Base-by-base conservation (phyloP, 2,329 filamentous ascomycete species). In the Beauveria medogensis region DNA sequence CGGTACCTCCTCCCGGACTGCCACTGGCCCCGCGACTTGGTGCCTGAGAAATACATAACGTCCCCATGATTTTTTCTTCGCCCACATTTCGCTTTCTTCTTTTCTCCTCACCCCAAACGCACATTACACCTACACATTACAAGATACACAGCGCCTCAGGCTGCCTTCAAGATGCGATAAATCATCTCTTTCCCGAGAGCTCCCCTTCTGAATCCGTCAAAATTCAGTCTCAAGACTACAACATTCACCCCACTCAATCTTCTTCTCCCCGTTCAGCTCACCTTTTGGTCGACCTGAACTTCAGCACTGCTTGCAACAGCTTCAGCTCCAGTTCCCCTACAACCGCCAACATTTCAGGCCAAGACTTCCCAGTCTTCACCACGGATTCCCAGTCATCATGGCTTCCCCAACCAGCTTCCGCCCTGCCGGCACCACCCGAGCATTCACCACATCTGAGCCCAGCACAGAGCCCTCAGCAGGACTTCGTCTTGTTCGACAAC, bases 381-480 rank as follows among this genome's bases (percentile, higher is more conserved):
- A 92, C 89, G 89, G 88, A 89, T 90, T 83, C 85, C 75, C 81
- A 81, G 78, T 84, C 85, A 91, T 70, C 82, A 92, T 92, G 89
- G 89, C 88, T 82, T 86, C 83, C 87, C 82, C 86, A 85, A 79
- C 84, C 78, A 79, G 78, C 80, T 71, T 70, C 79, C 74, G 82
- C 78, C 81, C 81, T 79, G 82, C 83, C 83, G 84, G 84, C 82
- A 78, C 69, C 76, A 77, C 74, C 82, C 78, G 80, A 80, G 78
- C 82, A 79, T 67, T 76, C 83, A 74, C 77, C 78, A 76, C 73
- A 78, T 74, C 77, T 77, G 74, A 79, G 77, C 73, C 77, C 79
- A 68, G 71, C 47, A 58, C 54, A 74, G 67, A 67, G 66, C 55
- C 80, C 76, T 62, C 83, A 83, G 71, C 81, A 87, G 80, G 89